Evolutionary conservation across 805 yeast species (phyloP).

Genomic region (Metschnikowia arizonensis): DNA sequence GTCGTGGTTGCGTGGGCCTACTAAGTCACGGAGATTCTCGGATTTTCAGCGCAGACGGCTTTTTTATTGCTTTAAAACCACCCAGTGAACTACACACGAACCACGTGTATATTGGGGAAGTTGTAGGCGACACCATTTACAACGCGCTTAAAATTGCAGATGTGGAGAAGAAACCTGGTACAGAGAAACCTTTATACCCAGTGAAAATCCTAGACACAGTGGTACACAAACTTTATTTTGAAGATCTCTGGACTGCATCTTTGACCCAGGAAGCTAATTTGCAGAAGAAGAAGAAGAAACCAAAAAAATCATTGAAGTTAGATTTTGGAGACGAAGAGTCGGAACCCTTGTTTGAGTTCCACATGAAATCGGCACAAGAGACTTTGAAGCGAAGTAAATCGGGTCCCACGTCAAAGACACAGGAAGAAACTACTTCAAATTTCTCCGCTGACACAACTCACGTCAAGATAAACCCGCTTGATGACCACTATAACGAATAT

Average conservation of each 20-base stretch:
- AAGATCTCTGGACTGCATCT: conserved; percentile 28
- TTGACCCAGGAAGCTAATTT: neutral
- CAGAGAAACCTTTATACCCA: conserved; percentile 49
- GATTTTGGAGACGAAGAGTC: conserved; percentile 37
- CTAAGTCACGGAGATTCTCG: conserved; percentile 26
- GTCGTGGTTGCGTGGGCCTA: conserved; percentile 54
- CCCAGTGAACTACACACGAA: conserved; percentile 41
- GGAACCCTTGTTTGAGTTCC: conserved; percentile 18
- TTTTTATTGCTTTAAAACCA: conserved; percentile 41
- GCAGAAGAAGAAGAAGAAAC: conserved; percentile 20
- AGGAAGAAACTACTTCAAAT: neutral
- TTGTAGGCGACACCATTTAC: conserved; percentile 54
- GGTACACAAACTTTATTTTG: conserved; percentile 48
- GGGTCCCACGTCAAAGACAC: neutral
- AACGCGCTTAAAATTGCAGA: conserved; percentile 47
- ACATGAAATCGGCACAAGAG: conserved; percentile 45
- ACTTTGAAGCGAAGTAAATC: conserved; percentile 1
- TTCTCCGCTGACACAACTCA: neutral
- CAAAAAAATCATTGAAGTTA: conserved; percentile 31
- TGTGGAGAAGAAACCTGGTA: conserved; percentile 40
- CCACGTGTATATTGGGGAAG: conserved; percentile 51
- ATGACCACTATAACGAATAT: neutral
- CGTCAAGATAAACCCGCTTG: too few relatives aligned
- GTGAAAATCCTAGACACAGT: conserved; percentile 38
- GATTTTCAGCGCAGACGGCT: conserved; percentile 23